Base-by-base conservation (phyloP, 345 rosid genomes). In the Streptanthus diversifolius region DNA sequence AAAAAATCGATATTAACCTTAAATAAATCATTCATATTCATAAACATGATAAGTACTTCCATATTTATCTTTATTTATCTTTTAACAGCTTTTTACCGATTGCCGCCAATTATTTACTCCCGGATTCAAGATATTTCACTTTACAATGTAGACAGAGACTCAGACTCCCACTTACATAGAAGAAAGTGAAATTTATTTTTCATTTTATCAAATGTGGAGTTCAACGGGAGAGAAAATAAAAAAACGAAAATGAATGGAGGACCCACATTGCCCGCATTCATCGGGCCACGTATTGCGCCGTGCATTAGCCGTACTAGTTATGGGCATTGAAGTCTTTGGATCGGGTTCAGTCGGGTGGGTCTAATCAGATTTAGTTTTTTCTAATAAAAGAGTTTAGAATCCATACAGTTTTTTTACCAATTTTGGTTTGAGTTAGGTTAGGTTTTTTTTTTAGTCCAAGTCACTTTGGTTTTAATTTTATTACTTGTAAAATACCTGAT, bases 271-370 rank as follows among this genome's bases (percentile, higher is more conserved):
- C 21, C 83, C 85, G 85, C 83, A 79, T 82, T 82, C 83, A 82
- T 57, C 85, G 85, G 81, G 22, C 81, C 85, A 76, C 79, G 79
- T 60, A 79, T 82, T 18, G 68, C 81, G 85, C 83, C 83, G 83
- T 82, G 85, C 81, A 79, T 79, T 70, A 82, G 82, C 83, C 83
- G 81, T n/a, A n/a, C n/a, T n/a, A n/a, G n/a, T n/a, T n/a, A n/a
- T n/a, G n/a, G n/a, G n/a, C n/a, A n/a, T n/a, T n/a, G n/a, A n/a
- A n/a, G n/a, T n/a, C n/a, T n/a, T n/a, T n/a, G n/a, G n/a, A n/a
- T n/a, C n/a, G n/a, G n/a, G n/a, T n/a, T n/a, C n/a, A n/a, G n/a
- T n/a, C n/a, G n/a, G n/a, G n/a, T n/a, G n/a, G n/a, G n/a, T n/a
- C n/a, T n/a, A n/a, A n/a, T n/a, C n/a, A n/a, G n/a, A n/a, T n/a